Conservation (phyloP, 257 asterid species). For the Craterostigma plantagineum region DNA sequence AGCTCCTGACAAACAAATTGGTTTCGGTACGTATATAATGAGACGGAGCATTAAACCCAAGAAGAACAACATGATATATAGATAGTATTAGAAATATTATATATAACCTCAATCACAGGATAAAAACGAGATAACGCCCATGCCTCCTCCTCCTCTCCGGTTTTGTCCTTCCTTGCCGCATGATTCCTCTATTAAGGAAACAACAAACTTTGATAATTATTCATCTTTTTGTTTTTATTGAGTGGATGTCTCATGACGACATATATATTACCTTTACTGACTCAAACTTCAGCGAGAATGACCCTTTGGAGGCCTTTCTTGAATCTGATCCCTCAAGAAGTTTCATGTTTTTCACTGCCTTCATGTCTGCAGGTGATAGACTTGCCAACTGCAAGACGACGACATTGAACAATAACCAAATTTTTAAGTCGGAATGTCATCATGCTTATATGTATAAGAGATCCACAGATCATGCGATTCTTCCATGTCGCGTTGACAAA, state of each 20-base stretch:
- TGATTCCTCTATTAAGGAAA: conserved; percentile 46
- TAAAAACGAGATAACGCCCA: conserved; percentile 87
- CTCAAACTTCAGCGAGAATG: conserved; percentile 86
- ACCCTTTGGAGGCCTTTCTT: conserved; percentile 44
- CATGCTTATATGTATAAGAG: too few relatives aligned
- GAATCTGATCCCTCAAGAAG: conserved; percentile 43
- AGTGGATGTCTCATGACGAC: conserved; percentile 3
- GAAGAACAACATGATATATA: not conserved
- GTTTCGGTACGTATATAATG: too few relatives aligned
- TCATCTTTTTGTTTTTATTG: conserved; percentile 16
- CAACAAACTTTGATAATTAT: too few relatives aligned
- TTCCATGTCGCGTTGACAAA: too few relatives aligned
- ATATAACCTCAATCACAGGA: conserved; percentile 91
- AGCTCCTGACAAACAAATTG: conserved; percentile 42
- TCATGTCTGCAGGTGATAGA: conserved; percentile 70
- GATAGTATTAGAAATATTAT: conserved; percentile 7
- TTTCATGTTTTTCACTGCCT: conserved; percentile 75
- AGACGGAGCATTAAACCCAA: too few relatives aligned
- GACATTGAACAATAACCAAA: too few relatives aligned
- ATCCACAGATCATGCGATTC: too few relatives aligned
- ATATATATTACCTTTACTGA: conserved; percentile 50
- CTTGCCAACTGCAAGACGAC: conserved; percentile 88
- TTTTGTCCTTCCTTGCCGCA: conserved; percentile 79
- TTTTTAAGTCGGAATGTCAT: too few relatives aligned
- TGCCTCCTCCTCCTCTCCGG: conserved; percentile 75